These are phyloP conservation scores for Cyberlindnera bimundalis DNA, from an alignment of 805 yeast species.

Conservation along the genomic window DNA sequence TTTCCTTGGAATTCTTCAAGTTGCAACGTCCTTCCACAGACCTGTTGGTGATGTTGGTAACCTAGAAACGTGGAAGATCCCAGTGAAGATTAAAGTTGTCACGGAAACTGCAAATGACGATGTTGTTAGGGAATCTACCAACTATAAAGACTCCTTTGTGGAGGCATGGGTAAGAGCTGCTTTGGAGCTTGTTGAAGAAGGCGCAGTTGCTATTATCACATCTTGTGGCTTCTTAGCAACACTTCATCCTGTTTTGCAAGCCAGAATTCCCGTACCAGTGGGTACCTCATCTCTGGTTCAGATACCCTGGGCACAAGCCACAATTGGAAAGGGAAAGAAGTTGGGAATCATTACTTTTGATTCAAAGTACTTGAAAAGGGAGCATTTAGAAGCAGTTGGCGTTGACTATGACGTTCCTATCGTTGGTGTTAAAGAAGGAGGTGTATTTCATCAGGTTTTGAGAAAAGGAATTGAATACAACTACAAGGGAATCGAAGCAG, in stretches of 20 bases:
- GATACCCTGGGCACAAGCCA: conserved; percentile 28
- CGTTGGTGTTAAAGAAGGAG: conserved; percentile 26
- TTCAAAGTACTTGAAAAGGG: conserved; percentile 23
- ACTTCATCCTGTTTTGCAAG: conserved; percentile 27
- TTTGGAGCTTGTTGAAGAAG: conserved; percentile 26
- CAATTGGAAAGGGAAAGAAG: conserved; percentile 24
- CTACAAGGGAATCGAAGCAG: conserved; percentile 26
- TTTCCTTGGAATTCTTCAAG: conserved; percentile 17
- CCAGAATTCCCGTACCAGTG: conserved; percentile 31
- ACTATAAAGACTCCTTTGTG: conserved; percentile 26
- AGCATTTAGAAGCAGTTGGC: conserved; percentile 32
- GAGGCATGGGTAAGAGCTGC: conserved; percentile 30
- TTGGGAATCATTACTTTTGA: conserved; percentile 34
- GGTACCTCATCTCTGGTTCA: conserved; percentile 33
- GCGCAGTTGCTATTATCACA: conserved; percentile 34
- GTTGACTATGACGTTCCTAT: conserved; percentile 26
- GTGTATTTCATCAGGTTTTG: conserved; percentile 27
- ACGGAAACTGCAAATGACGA: conserved; percentile 10
- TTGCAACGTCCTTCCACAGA: conserved; percentile 18
- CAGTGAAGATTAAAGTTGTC: conserved; percentile 17
- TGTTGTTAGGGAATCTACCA: conserved; percentile 15
- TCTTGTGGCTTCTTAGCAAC: conserved; percentile 36
- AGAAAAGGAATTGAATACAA: conserved; percentile 28
- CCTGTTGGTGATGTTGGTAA: conserved; percentile 20
- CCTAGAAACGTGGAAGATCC: conserved; percentile 16